Evolutionary conservation across 108 stramenopile genomes (phyloP), one percentile per base, ranked within the genome.

Genomic region (Cyclotella choctawhatcheeana): DNA sequence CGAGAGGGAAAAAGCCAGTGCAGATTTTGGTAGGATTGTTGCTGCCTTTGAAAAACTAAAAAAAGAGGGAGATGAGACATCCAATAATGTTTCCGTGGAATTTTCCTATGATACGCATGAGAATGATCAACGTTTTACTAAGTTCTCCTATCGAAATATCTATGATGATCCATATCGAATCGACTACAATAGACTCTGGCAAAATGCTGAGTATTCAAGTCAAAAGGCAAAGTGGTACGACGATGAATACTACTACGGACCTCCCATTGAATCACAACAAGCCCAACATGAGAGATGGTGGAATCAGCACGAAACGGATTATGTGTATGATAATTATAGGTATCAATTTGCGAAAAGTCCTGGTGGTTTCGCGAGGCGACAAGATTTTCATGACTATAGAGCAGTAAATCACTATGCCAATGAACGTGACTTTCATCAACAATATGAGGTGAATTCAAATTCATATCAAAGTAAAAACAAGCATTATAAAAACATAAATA

Each of bases 41-140:
- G 25, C 51, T 20, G 67, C 67, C 8, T 67, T 50, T 31, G 52
- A 54, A 53, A 16, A 30, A 64, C 30, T 64, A 16, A 64, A 64
- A 29, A 33, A 37, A 8, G 13, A 17, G n/a, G 58, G 37, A 14
- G 58, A 60, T 4, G 34, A 4, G 12, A 40, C 12, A 12, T 40
- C 37, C 6, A 40, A n/a, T n/a, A n/a, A n/a, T n/a, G n/a, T n/a
- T 40, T 12, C 37, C 12, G 37, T 8, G 6, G 8, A 8, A 40
- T 40, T 48, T 4, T 17, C 17, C n/a, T n/a, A n/a, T 17, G 47
- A 48, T n/a, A n/a, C 18, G 8, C 18, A 17, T 48, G 47, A 48
- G 16, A 48, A 48, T n/a, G 47, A n/a, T 10, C 16, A 48, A 48
- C 8, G 47, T 10, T 4, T 48, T 10, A n/a, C 16, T 4, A 48